Base-by-base conservation (phyloP, 345 rosid species). In the Salix purpurea region DNA sequence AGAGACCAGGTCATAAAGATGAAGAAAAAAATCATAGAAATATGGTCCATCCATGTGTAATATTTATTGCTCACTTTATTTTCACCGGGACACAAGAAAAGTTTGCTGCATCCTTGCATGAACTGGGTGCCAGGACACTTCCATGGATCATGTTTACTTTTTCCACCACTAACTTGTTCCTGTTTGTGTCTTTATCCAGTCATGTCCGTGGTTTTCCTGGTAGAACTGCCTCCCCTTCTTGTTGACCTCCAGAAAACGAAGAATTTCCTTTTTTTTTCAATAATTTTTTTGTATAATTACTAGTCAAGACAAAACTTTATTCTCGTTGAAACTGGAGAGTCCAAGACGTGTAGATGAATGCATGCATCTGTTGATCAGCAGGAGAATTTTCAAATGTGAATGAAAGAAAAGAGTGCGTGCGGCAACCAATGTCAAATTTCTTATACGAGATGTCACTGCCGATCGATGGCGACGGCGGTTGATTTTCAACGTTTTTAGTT, bases 1-100 rank as follows among this genome's bases (percentile, higher is more conserved):
- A 34, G 42, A 71, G 80, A 71, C 34, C 37, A 50, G 34, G 65
- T 34, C 71, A 23, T 70, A 34, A 44, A 71, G 52, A 26, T 18
- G 58, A 36, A 7, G 69, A 26, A 28, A 61, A 34, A 28, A 16
- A 30, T 16, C 6, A 40, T 19, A 28, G 18, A 1, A 34, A 13
- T 23, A 7, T 30, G 37, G 23, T 9, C 40, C 42, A 39, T 19
- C 69, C 69, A 66, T 0, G 46, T 30, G 14, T 15, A 36, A 66
- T 66, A 32, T 66, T 66, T 30, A 21, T 66, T 34, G n/a, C 21
- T 9, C 2, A 6, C 62, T n/a, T 58, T 58, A 58, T 58, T 58
- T 58, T 58, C 10, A 58, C 14, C 4, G 64, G 64, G 28, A 58
- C 64, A 58, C 64, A 4, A 58, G 28, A 4, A 58, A 58, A 23